A percentile compares a stretch with the other conserved stretches of the same genome.
These are phyloP conservation scores for Pugionium cornutum DNA, from an alignment of 345 rosid genomes.

Conservation along the genomic window DNA sequence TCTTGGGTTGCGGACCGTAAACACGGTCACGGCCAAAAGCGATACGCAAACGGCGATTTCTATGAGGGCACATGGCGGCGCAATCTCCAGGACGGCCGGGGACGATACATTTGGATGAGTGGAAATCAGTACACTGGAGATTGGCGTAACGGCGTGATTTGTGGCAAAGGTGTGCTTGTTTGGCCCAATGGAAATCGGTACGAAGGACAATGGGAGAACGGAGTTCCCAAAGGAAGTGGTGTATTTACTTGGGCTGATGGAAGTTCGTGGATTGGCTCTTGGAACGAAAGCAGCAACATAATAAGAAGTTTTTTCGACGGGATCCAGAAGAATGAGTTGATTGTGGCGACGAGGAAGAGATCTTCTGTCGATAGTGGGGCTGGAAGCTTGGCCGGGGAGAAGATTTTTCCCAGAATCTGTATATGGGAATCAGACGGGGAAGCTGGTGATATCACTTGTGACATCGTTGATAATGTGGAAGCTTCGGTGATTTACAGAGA, in stretches of 20 bases:
- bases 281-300: constrained; percentile 32
- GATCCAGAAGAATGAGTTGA: constrained; percentile 44
- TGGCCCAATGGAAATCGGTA: constrained; percentile 81
- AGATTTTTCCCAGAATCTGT: constrained; percentile 65
- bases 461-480: constrained; percentile 60
- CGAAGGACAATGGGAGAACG: constrained; percentile 91
- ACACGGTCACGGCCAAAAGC: too few species aligned
- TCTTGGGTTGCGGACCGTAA: constrained; percentile 64
- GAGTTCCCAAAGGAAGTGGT: constrained; percentile 68
- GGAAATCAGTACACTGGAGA: constrained; percentile 84
- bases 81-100: constrained; percentile 82
- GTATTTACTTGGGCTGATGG: constrained; percentile 77
- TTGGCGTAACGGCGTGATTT: constrained; percentile 82
- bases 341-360: constrained; percentile 33
- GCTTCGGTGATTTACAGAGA: constrained; percentile 58
- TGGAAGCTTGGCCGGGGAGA: constrained; percentile 56
- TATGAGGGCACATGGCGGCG: constrained; percentile 68
- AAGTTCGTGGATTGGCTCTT: constrained; percentile 56
- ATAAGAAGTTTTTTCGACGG: constrained; percentile 46
- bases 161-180: constrained; percentile 66
- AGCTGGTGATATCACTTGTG: too few species aligned
- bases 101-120: constrained; percentile 82
- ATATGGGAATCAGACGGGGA: too few species aligned
- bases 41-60: too few species aligned
- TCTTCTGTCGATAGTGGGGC: constrained; percentile 53